phyloP scores from a whole-genome alignment of 2,329 filamentous ascomycete species.

The Cadophora sp. region DNA sequence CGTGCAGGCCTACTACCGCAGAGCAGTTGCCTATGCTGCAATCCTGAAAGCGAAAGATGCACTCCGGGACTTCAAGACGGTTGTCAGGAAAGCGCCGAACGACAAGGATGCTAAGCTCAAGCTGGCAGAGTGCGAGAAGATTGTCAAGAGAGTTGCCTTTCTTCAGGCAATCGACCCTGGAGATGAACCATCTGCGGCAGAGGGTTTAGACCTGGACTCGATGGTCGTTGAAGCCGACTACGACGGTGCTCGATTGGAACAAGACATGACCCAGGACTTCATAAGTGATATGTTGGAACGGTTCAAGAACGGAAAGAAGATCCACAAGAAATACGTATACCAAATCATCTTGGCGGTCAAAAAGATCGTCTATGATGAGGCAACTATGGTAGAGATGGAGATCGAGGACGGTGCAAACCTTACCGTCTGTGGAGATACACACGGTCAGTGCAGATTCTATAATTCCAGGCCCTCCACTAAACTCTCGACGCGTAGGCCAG shows the following conservation, averaged over 20 bases:
- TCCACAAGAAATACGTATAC: slow-evolving; percentile 96
- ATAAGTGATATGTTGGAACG: slow-evolving; percentile 96
- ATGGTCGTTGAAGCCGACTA: slow-evolving; percentile 85
- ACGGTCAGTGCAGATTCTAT: slow-evolving; percentile 64
- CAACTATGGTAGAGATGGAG: slow-evolving; percentile 95
- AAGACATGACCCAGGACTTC: slow-evolving; percentile 94
- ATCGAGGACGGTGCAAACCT: slow-evolving; percentile 79
- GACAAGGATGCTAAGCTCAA: slow-evolving; percentile 94
- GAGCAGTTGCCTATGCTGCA: slow-evolving; percentile 89
- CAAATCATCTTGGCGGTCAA: slow-evolving; percentile 92
- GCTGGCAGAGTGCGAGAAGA: slow-evolving; percentile 91
- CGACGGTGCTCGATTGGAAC: slow-evolving; percentile 79
- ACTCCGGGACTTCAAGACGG: slow-evolving; percentile 89
- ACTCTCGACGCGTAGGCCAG: slow-evolving; percentile 68
- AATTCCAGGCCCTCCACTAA: slow-evolving; percentile 19
- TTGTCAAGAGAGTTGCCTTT: slow-evolving; percentile 91
- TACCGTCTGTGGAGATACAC: slow-evolving; percentile 97
- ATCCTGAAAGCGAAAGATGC: slow-evolving; percentile 90
- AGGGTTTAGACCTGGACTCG: slow-evolving; percentile 85
- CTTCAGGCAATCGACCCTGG: slow-evolving; percentile 93
- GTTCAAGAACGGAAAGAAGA: slow-evolving; percentile 95
- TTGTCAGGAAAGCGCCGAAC: slow-evolving; percentile 82
- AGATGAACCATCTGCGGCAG: slow-evolving; percentile 90
- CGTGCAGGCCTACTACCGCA: slow-evolving; percentile 85
- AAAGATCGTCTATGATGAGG: slow-evolving; percentile 88